Conservation (phyloP, 179 eudicot genomes). For the Beta lomatogona region DNA sequence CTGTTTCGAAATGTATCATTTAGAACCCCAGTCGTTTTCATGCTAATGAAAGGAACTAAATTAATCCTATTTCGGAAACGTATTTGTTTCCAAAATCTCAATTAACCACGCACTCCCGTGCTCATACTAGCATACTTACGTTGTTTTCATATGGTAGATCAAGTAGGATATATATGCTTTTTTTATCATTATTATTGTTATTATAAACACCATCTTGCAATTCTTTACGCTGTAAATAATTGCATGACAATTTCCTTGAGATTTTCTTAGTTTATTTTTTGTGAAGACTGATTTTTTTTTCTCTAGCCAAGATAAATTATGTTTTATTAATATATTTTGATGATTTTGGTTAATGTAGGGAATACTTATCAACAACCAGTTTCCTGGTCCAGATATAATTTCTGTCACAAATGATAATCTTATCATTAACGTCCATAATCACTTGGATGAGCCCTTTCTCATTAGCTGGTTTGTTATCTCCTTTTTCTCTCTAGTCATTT, state of each 20-base stretch:
- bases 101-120: not conserved
- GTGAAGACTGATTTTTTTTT: too few relatives aligned
- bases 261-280: not conserved
- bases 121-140: not conserved
- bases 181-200: too few relatives aligned
- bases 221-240: not conserved
- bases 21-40: too few relatives aligned
- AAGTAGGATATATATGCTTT: too few relatives aligned
- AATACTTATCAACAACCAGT: slow-evolving; percentile 73
- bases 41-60: too few relatives aligned
- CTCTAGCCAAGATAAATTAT: not conserved
- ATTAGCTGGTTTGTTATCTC: slow-evolving; percentile 54
- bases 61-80: not conserved
- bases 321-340: not conserved
- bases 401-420: slow-evolving; percentile 74
- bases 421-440: slow-evolving; percentile 61
- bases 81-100: not conserved
- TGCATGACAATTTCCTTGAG: not conserved
- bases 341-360: slow-evolving; percentile 47
- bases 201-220: too few relatives aligned
- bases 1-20: too few relatives aligned
- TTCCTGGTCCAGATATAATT: slow-evolving; percentile 80
- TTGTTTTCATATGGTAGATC: not conserved
- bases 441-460: slow-evolving; percentile 78
- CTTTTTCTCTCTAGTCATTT: not conserved